These are phyloP conservation scores for Trichocladium antarcticum DNA, from an alignment of 495 filamentous ascomycete genomes.

Conservation along the genomic window DNA sequence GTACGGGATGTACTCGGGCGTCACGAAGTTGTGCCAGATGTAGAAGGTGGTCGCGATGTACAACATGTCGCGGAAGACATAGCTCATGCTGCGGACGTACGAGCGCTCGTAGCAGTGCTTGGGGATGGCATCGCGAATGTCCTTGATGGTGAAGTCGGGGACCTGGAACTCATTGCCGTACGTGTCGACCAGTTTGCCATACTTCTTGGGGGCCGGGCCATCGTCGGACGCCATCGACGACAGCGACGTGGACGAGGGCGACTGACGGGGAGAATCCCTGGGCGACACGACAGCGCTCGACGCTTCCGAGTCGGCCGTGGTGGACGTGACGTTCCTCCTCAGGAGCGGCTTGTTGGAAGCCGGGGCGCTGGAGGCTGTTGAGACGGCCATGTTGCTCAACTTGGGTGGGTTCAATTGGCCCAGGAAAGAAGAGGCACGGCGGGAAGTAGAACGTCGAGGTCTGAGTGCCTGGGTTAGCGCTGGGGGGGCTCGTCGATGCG, in stretches of 20 bases:
- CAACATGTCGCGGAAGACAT: constrained; percentile 60
- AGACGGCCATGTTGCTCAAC: constrained; percentile 29
- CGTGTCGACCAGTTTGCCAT: constrained; percentile 54
- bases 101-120: constrained; percentile 72
- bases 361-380: constrained; percentile 26
- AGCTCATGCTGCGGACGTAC: constrained; percentile 46
- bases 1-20: constrained; percentile 49
- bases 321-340: constrained; percentile 29
- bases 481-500: background rate
- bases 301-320: constrained; percentile 36
- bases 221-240: constrained; percentile 72
- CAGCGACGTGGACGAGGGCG: constrained; percentile 78
- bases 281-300: constrained; percentile 55
- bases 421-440: background rate
- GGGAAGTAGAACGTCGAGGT: background rate
- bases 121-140: constrained; percentile 72
- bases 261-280: constrained; percentile 57
- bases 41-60: constrained; percentile 54
- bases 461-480: background rate
- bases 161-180: constrained; percentile 66
- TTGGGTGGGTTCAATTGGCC: constrained; percentile 4
- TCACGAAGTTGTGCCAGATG: constrained; percentile 52
- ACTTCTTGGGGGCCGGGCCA: constrained; percentile 10
- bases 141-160: constrained; percentile 69
- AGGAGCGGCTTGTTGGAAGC: constrained; percentile 31